Percentiles rank a stretch among this genome's conserved stretches.
phyloP scores from a whole-genome alignment of 2,329 filamentous ascomycete genomes.

The Colletotrichum sp. region DNA sequence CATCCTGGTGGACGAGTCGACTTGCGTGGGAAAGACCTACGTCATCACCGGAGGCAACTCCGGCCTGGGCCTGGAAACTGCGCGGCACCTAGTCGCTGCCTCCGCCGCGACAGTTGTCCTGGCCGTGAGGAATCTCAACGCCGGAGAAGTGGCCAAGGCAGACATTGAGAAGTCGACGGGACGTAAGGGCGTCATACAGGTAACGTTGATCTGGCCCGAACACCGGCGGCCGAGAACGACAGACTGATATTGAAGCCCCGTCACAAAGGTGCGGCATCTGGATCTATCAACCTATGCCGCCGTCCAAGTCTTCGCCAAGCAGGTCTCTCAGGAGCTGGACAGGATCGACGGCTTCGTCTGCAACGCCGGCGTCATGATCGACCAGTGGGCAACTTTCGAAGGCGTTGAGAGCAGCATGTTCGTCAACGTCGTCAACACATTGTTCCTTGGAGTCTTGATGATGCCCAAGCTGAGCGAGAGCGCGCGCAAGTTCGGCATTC shows the following conservation, averaged over 20 bases:
- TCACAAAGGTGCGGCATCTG: constrained; percentile 27
- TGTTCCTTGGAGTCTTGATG: constrained; percentile 26
- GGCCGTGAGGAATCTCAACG: constrained; percentile 28
- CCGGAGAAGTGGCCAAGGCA: constrained; percentile 12
- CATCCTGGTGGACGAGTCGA: constrained; percentile 1
- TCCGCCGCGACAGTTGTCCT: constrained; percentile 36
- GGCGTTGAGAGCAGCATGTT: constrained; percentile 55
- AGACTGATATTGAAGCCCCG: neutral
- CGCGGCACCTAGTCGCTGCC: constrained; percentile 33
- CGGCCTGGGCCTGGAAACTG: constrained; percentile 39
- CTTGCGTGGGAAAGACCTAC: constrained; percentile 19
- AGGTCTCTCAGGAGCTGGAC: constrained; percentile 30
- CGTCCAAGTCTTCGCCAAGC: constrained; percentile 37
- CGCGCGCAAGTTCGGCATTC: constrained; percentile 25
- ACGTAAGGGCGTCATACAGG: neutral
- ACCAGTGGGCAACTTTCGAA: constrained; percentile 37
- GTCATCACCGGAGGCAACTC: constrained; percentile 39
- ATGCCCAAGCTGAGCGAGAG: constrained; percentile 30
- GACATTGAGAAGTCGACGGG: constrained; percentile 6
- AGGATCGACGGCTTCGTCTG: constrained; percentile 42
- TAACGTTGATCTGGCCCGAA: neutral
- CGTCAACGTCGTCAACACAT: constrained; percentile 28
- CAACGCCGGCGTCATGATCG: constrained; percentile 38
- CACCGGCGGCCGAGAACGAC: neutral
- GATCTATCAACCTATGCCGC: constrained; percentile 43